Evolutionary conservation across 2,329 filamentous ascomycete species (phyloP).

Genomic region (Akanthomyces dipterigenus): DNA sequence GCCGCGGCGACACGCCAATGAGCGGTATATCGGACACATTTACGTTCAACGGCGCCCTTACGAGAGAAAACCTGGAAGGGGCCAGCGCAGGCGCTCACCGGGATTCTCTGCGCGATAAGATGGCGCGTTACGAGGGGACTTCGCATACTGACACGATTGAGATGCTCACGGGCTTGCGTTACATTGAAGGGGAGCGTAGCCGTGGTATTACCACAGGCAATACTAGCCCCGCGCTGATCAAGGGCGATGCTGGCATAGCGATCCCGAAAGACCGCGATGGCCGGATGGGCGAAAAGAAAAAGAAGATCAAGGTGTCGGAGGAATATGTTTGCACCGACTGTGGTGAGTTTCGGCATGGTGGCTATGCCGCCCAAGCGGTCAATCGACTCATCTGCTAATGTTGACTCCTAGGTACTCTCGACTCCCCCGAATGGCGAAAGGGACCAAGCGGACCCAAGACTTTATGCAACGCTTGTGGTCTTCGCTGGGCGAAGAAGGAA

Average conservation of each 20-base stretch:
- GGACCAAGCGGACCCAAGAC: constrained; percentile 91
- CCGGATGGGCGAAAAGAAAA: constrained; percentile 70
- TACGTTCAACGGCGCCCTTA: constrained; percentile 61
- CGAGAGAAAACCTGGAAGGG: constrained; percentile 73
- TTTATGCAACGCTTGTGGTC: constrained; percentile 87
- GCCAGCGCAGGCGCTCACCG: constrained; percentile 56
- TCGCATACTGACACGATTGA: constrained; percentile 84
- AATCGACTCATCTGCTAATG: neutral
- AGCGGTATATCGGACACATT: constrained; percentile 55
- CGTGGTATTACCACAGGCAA: constrained; percentile 83
- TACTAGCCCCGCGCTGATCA: constrained; percentile 70
- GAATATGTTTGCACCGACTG: constrained; percentile 97
- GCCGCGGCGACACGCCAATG: constrained; percentile 31
- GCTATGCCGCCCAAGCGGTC: neutral
- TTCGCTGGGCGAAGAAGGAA: constrained; percentile 72
- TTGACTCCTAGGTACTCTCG: constrained; percentile 57
- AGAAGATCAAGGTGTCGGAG: constrained; percentile 72
- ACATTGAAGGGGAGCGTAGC: constrained; percentile 82
- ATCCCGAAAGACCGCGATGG: constrained; percentile 74
- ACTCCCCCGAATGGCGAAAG: constrained; percentile 94
- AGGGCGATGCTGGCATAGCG: constrained; percentile 79
- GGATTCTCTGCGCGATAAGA: constrained; percentile 77
- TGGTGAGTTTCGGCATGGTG: constrained; percentile 44
- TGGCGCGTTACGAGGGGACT: constrained; percentile 71
- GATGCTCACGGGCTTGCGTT: constrained; percentile 83